A percentile compares a stretch with the other conserved stretches of the same genome.
phyloP scores from a whole-genome alignment of 768 basidiomycete species.

The Termitomyces sp. region DNA sequence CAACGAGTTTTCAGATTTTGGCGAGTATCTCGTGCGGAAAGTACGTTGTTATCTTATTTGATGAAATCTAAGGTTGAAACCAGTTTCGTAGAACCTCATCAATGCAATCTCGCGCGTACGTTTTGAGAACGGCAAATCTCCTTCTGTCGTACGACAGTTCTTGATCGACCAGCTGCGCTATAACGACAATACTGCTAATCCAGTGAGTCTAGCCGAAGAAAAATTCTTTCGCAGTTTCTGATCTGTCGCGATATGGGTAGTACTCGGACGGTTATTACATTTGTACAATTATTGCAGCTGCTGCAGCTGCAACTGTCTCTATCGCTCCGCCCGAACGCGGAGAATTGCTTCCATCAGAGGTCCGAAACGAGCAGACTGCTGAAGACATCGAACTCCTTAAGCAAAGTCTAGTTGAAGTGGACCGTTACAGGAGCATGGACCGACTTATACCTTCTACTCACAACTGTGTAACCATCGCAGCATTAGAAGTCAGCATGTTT shows the following conservation, averaged over 20 bases:
- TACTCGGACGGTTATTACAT: conserved; percentile 91
- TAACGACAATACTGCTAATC: conserved; percentile 92
- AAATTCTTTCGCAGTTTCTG: not conserved
- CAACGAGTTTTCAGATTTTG: conserved; percentile 87
- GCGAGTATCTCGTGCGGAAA: conserved; percentile 95
- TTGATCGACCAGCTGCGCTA: conserved; percentile 90
- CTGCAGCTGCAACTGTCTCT: conserved; percentile 76
- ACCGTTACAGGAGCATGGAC: conserved; percentile 93
- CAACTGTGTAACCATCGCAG: conserved; percentile 89
- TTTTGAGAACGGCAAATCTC: conserved; percentile 83
- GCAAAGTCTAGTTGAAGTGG: conserved; percentile 75
- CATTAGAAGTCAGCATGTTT: conserved; percentile 65
- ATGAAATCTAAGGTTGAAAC: not conserved
- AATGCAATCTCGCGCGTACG: conserved; percentile 83
- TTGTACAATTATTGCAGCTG: conserved; percentile 76
- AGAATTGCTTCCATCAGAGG: conserved; percentile 67
- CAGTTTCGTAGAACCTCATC: conserved; percentile 54
- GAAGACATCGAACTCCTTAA: conserved; percentile 70
- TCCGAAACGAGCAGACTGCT: conserved; percentile 55
- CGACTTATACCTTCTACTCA: conserved; percentile 90
- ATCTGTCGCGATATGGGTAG: conserved; percentile 30
- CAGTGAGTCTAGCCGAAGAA: conserved; percentile 40
- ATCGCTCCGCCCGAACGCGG: conserved; percentile 75
- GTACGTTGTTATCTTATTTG: conserved; percentile 32
- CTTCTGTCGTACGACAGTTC: conserved; percentile 79